phyloP scores from a whole-genome alignment of 352 stramenopile species.

The Phytophthora constricta region DNA sequence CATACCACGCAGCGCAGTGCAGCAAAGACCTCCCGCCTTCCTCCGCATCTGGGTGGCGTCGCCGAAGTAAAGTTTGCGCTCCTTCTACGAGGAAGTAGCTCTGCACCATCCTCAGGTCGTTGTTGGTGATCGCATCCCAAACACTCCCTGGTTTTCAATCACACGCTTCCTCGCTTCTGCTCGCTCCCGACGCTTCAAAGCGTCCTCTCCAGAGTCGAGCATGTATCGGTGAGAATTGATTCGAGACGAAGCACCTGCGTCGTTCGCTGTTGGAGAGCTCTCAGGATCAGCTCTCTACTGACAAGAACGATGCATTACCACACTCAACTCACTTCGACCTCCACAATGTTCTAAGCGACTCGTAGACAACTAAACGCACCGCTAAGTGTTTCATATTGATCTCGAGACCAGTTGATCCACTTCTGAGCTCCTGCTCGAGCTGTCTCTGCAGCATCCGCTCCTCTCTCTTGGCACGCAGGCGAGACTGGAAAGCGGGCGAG shows the following conservation, averaged over 20 bases:
- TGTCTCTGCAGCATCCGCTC: constrained; percentile 43
- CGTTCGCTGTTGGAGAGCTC: constrained; percentile 3
- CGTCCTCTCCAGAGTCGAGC: constrained; percentile 34
- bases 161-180: constrained; percentile 62
- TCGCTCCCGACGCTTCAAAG: constrained; percentile 45
- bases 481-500: constrained; percentile 50
- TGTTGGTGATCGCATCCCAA: constrained; percentile 58
- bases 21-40: constrained; percentile 71
- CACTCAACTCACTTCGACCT: neutral
- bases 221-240: constrained; percentile 7
- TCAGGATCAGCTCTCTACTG: constrained; percentile 5
- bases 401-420: too few species aligned
- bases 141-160: constrained; percentile 56
- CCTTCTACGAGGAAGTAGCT: constrained; percentile 76
- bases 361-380: neutral
- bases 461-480: constrained; percentile 66
- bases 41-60: constrained; percentile 44
- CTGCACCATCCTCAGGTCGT: constrained; percentile 58
- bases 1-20: constrained; percentile 70
- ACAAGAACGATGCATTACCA: neutral
- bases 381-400: constrained; percentile 5
- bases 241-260: neutral
- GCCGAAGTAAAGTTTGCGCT: constrained; percentile 43
- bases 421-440: constrained; percentile 21
- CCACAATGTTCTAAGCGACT: neutral